Evolutionary conservation across 768 basidiomycete species (phyloP).

Genomic region (Mycena haematopus): DNA sequence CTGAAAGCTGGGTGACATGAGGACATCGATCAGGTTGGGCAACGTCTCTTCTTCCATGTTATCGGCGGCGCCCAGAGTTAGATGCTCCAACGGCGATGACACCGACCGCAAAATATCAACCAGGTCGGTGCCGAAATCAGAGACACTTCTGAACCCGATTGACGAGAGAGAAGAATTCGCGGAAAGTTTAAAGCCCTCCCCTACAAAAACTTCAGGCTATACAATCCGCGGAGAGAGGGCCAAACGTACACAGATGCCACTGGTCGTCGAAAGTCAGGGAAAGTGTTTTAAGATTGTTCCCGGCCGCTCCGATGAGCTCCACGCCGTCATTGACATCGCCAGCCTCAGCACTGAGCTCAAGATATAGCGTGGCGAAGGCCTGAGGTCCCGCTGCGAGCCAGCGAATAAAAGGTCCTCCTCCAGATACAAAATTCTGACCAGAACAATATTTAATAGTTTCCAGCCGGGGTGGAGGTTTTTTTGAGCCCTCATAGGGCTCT

Average conservation of each 20-base stretch:
- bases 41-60: slow-evolving; percentile 6
- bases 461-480: slow-evolving; percentile 13
- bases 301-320: slow-evolving; percentile 18
- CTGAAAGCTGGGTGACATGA: slow-evolving; percentile 6
- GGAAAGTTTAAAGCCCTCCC: slow-evolving; percentile 23
- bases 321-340: slow-evolving; percentile 25
- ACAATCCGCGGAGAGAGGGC: neutral
- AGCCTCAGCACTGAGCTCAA: slow-evolving; percentile 22
- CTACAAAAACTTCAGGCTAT: slow-evolving; percentile 2
- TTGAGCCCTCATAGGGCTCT: slow-evolving; percentile 20
- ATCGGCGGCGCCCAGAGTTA: slow-evolving; percentile 14
- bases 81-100: slow-evolving; percentile 16
- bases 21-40: slow-evolving; percentile 13
- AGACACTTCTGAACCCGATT: slow-evolving; percentile 2
- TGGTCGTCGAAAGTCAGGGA: slow-evolving; percentile 20
- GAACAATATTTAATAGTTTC: slow-evolving; percentile 17
- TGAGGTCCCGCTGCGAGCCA: slow-evolving; percentile 24
- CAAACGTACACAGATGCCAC: slow-evolving; percentile 21
- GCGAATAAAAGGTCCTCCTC: slow-evolving; percentile 21
- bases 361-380: slow-evolving; percentile 16
- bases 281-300: slow-evolving; percentile 12
- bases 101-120: slow-evolving; percentile 15
- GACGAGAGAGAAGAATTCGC: slow-evolving; percentile 13
- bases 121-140: slow-evolving; percentile 11
- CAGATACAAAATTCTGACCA: slow-evolving; percentile 11